Evolutionary conservation across 495 filamentous ascomycete genomes (phyloP), one percentile per base, ranked within the genome.

Genomic region (Aspergillus egyptiacus): DNA sequence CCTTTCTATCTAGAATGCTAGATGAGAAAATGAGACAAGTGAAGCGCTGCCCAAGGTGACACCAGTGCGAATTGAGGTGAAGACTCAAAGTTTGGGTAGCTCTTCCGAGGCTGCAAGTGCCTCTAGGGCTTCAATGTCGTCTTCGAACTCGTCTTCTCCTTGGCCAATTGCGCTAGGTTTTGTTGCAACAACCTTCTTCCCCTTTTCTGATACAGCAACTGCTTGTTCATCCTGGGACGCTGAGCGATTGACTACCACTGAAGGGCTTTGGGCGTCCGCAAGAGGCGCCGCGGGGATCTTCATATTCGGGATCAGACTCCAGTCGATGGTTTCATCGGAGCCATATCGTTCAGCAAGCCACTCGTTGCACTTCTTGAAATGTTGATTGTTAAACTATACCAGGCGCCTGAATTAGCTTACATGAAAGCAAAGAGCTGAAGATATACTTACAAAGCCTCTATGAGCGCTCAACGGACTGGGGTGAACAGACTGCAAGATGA

Each of bases 311-410:
- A 78, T 74, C 51, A 98, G 63, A 65, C 82, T 79, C 93, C 93
- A 98, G 63, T 96, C 82, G 60, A 98, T 90, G 56, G 76, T 74
- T n/a, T 77, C 81, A 5, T 81, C 84, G 25, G 74, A 72, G 1
- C 94, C 93, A 67, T 97, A 95, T 43, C 83, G 69, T 51, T 71
- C 56, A 44, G 73, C 72, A 25, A 98, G 71, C 91, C 93, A 98
- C 57, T 89, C 86, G 60, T 98, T 97, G 46, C 87, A 84, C 67
- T 82, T 81, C 55, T 75, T 82, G 64, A 96, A 98, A 68, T 97
- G 94, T 0, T 82, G 82, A 51, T 89, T 91, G 40, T 83, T 78
- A 57, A 93, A 90, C 82, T 86, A 59, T n/a, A 45, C 2, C 15
- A 18, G 13, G 49, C n/a, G n/a, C n/a, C n/a, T 1, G 30, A 0